Conservation (phyloP, 768 basidiomycete genomes). For the Harrya chromipes region DNA sequence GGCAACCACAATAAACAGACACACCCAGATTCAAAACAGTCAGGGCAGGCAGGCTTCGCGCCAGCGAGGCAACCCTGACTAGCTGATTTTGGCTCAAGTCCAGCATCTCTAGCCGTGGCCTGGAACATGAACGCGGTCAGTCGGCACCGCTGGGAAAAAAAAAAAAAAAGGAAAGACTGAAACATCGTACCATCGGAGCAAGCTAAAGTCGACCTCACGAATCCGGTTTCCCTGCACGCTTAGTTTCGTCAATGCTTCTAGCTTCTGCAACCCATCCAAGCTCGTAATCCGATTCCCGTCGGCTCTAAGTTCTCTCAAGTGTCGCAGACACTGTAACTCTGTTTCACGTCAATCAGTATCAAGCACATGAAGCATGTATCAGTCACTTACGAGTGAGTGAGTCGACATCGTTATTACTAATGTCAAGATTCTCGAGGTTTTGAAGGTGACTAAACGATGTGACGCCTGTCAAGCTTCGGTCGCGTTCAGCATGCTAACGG, state of each 20-base stretch:
- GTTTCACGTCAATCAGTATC: slow-evolving; percentile 15
- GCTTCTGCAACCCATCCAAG: slow-evolving; percentile 70
- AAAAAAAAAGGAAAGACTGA: slow-evolving; percentile 2
- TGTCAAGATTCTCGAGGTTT: slow-evolving; percentile 86
- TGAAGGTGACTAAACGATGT: slow-evolving; percentile 86
- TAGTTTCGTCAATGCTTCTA: slow-evolving; percentile 82
- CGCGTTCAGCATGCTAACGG: slow-evolving; percentile 12
- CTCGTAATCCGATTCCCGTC: slow-evolving; percentile 79
- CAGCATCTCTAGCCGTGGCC: slow-evolving; percentile 73
- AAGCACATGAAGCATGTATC: not conserved
- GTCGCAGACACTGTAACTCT: slow-evolving; percentile 84
- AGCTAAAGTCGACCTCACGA: slow-evolving; percentile 52
- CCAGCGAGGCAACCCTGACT: slow-evolving; percentile 54
- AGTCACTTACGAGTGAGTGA: slow-evolving; percentile 73
- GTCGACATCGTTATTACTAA: slow-evolving; percentile 87
- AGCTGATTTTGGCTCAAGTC: slow-evolving; percentile 79
- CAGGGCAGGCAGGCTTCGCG: slow-evolving; percentile 52
- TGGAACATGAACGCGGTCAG: slow-evolving; percentile 16
- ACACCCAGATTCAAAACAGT: slow-evolving; percentile 80
- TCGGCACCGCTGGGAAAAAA: slow-evolving; percentile 9
- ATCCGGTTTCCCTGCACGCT: slow-evolving; percentile 77
- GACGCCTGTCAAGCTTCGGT: slow-evolving; percentile 69
- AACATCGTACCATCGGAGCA: slow-evolving; percentile 60
- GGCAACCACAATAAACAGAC: slow-evolving; percentile 32
- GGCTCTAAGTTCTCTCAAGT: slow-evolving; percentile 86